Conservation (phyloP, 192 early-diverging fungal genomes). For the Radiomyces spectabilis region DNA sequence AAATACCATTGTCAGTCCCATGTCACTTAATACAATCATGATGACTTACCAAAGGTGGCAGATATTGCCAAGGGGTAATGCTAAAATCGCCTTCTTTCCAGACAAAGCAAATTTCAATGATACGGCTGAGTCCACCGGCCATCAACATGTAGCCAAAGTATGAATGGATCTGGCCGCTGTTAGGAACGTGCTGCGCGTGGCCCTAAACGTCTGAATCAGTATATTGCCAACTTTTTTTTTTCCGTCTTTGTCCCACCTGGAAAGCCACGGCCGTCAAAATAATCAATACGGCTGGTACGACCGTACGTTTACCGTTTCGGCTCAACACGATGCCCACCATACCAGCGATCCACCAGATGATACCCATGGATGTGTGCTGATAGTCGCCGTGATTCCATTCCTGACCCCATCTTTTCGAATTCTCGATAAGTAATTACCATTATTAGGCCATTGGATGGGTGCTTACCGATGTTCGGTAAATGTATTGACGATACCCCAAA, state of each 20-base stretch:
- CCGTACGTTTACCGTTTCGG: slow-evolving; percentile 36
- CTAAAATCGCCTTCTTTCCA: slow-evolving; percentile 22
- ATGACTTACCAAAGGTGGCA: slow-evolving; percentile 30
- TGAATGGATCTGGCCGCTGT: slow-evolving; percentile 53
- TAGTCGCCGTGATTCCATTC: slow-evolving; percentile 59
- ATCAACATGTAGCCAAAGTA: slow-evolving; percentile 57
- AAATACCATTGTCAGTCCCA: neutral
- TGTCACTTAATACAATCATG: neutral
- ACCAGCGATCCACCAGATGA: slow-evolving; percentile 63
- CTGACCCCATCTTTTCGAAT: slow-evolving; percentile 20
- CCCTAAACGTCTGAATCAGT: too few relatives aligned
- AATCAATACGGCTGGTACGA: slow-evolving; percentile 56
- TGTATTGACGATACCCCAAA: slow-evolving; percentile 63
- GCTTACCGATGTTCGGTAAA: slow-evolving; percentile 63
- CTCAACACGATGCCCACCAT: slow-evolving; percentile 47
- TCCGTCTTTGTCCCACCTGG: too few relatives aligned
- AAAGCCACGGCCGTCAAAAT: slow-evolving; percentile 56
- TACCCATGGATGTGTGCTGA: slow-evolving; percentile 61
- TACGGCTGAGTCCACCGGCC: slow-evolving; percentile 45
- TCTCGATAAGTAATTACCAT: too few relatives aligned
- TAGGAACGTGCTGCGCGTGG: slow-evolving; percentile 51
- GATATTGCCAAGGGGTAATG: slow-evolving; percentile 28
- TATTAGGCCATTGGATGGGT: too few relatives aligned
- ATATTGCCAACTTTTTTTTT: too few relatives aligned
- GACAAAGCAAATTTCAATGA: slow-evolving; percentile 48